Percentiles rank a stretch among this genome's conserved stretches.
These are phyloP conservation scores for Mycena maculata DNA, from an alignment of 768 basidiomycete genomes.

Conservation along the genomic window DNA sequence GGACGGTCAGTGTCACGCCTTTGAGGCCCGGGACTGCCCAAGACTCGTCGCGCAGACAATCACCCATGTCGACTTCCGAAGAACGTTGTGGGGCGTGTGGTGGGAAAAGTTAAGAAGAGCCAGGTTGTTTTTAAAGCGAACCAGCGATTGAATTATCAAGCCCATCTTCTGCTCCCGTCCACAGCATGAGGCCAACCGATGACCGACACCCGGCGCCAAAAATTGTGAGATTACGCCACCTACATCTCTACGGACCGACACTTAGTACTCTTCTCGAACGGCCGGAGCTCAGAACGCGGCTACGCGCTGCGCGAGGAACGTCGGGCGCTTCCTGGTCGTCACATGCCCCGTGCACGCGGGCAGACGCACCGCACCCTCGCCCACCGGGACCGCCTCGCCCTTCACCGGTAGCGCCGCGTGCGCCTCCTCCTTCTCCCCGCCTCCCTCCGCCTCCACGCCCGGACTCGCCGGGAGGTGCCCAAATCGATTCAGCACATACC, in stretches of 20 bases:
- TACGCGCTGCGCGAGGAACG: conserved; percentile 18
- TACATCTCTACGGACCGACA: too few relatives aligned
- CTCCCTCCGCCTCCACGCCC: background rate
- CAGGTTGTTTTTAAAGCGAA: too few relatives aligned
- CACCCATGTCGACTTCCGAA: too few relatives aligned
- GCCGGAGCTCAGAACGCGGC: conserved; percentile 10
- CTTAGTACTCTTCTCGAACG: background rate
- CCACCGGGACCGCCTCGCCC: conserved; percentile 14
- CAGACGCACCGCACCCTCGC: conserved; percentile 3
- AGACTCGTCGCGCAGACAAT: too few relatives aligned
- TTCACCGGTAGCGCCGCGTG: conserved; percentile 12
- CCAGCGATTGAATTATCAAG: too few relatives aligned
- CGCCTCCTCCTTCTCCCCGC: background rate
- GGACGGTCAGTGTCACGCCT: conserved; percentile 10
- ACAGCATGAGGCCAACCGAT: too few relatives aligned
- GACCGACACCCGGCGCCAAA: too few relatives aligned
- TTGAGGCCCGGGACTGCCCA: too few relatives aligned
- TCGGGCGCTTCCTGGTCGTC: conserved; percentile 26
- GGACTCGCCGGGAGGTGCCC: background rate
- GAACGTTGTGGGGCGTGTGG: too few relatives aligned
- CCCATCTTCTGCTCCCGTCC: too few relatives aligned
- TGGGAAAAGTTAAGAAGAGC: too few relatives aligned
- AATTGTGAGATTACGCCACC: too few relatives aligned
- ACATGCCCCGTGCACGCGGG: conserved; percentile 1
- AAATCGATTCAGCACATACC: conserved; percentile 31